A percentile compares a stretch with the other conserved stretches of the same genome.
Evolutionary conservation across 768 basidiomycete species (phyloP).

Genomic region (Rhizopogon rudus): DNA sequence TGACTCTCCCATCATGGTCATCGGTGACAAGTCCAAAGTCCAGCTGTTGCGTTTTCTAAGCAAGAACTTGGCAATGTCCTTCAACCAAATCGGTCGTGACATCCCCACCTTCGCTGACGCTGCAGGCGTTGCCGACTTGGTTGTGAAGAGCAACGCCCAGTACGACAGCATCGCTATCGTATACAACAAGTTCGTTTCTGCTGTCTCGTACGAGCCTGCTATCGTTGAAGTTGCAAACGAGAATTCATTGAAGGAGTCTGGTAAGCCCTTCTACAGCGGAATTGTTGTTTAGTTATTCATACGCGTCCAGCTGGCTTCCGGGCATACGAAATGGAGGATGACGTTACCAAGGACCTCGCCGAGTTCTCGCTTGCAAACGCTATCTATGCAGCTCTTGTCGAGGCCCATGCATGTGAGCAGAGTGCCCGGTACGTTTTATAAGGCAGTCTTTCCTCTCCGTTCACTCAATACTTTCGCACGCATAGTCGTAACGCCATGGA

Average conservation of each 20-base stretch:
- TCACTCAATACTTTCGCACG: neutral
- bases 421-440: slow-evolving; percentile 64
- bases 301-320: slow-evolving; percentile 71
- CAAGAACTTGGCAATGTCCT: slow-evolving; percentile 72
- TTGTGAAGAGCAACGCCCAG: slow-evolving; percentile 77
- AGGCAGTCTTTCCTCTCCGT: neutral
- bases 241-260: slow-evolving; percentile 73
- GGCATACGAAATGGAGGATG: slow-evolving; percentile 97
- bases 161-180: slow-evolving; percentile 83
- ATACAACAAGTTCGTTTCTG: slow-evolving; percentile 84
- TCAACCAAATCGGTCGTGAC: slow-evolving; percentile 98
- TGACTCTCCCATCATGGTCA: slow-evolving; percentile 72
- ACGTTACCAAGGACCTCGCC: slow-evolving; percentile 86
- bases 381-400: slow-evolving; percentile 89
- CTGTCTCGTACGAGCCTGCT: slow-evolving; percentile 84
- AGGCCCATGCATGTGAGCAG: slow-evolving; percentile 94
- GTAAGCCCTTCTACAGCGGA: slow-evolving; percentile 38
- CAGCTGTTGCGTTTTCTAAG: slow-evolving; percentile 71
- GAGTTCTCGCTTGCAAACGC: slow-evolving; percentile 98
- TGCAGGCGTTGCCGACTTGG: slow-evolving; percentile 88
- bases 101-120: slow-evolving; percentile 98
- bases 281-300: slow-evolving; percentile 2
- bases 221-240: slow-evolving; percentile 77
- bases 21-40: slow-evolving; percentile 97
- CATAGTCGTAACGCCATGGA: slow-evolving; percentile 95